Conservation (phyloP, 768 basidiomycete genomes). For the Pholiota conissans region DNA sequence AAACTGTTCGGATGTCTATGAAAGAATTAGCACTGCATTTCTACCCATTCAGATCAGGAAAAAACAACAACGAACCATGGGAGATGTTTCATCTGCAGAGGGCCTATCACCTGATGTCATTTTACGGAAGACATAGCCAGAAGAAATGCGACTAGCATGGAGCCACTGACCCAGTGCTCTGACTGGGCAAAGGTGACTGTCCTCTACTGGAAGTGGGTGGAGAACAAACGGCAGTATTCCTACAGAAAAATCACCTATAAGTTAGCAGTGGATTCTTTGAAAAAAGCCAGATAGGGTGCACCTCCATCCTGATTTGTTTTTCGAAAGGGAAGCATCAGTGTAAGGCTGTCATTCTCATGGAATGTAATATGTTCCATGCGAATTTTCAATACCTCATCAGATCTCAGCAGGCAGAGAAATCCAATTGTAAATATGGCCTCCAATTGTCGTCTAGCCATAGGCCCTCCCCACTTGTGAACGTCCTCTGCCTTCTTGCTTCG, state of each 20-base stretch:
- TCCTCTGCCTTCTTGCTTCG: constrained; percentile 1
- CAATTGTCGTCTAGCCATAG: constrained; percentile 22
- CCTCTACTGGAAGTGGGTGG: constrained; percentile 17
- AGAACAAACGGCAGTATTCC: constrained; percentile 15
- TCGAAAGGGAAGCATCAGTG: background rate
- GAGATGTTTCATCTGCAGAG: too few relatives aligned
- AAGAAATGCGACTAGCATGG: constrained; percentile 9
- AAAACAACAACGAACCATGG: too few relatives aligned
- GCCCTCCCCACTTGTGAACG: constrained; percentile 29
- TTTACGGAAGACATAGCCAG: constrained; percentile 32
- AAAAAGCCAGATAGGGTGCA: too few relatives aligned
- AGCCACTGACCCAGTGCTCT: constrained; percentile 32
- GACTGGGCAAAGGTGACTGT: constrained; percentile 33
- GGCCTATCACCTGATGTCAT: too few relatives aligned
- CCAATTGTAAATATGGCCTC: constrained; percentile 31
- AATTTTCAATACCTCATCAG: constrained; percentile 13
- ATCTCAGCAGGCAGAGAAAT: constrained; percentile 16
- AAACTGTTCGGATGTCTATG: too few relatives aligned
- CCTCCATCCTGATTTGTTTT: constrained; percentile 11
- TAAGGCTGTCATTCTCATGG: background rate
- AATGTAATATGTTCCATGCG: background rate
- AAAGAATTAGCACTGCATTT: too few relatives aligned
- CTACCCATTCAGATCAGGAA: too few relatives aligned
- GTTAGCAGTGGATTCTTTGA: too few relatives aligned
- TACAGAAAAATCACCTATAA: too few relatives aligned